Percentiles rank a stretch among this genome's conserved stretches.
These are phyloP conservation scores for Saccharomycopsis olivae DNA, from an alignment of 805 yeast species.

Conservation along the genomic window DNA sequence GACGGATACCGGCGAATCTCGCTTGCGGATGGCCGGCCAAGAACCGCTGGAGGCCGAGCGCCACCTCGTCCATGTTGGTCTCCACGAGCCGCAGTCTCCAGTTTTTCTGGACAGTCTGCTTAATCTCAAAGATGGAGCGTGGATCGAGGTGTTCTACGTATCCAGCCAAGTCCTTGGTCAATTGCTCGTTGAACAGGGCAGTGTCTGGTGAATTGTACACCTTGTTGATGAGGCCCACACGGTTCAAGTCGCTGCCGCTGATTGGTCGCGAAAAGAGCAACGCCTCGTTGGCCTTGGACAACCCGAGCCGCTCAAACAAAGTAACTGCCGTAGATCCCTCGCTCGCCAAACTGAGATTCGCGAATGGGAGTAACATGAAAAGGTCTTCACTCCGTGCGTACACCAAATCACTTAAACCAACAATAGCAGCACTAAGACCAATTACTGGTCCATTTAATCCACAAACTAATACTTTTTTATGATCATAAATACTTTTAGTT, in stretches of 20 bases:
- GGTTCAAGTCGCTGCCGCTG: conserved; percentile 41
- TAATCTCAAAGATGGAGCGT: conserved; percentile 35
- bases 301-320: conserved; percentile 59
- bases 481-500: conserved; percentile 58
- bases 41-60: conserved; percentile 63
- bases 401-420: conserved; percentile 66
- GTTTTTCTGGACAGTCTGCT: conserved; percentile 29
- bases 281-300: conserved; percentile 64
- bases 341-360: conserved; percentile 70
- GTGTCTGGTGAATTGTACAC: conserved; percentile 29
- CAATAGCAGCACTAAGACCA: conserved; percentile 66
- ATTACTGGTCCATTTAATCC: conserved; percentile 84
- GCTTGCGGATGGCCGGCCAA: conserved; percentile 61
- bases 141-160: conserved; percentile 35
- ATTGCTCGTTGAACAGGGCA: conserved; percentile 34
- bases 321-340: conserved; percentile 73
- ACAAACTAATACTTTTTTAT: conserved; percentile 56
- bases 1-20: conserved; percentile 47
- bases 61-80: conserved; percentile 55
- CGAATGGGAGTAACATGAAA: conserved; percentile 62
- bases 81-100: conserved; percentile 29
- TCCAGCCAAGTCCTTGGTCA: conserved; percentile 27
- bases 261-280: conserved; percentile 60
- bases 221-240: conserved; percentile 53
- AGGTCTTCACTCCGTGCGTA: conserved; percentile 53